Base-by-base conservation (phyloP, 23 red algal species). In the Gracilaria vermiculophylla region DNA sequence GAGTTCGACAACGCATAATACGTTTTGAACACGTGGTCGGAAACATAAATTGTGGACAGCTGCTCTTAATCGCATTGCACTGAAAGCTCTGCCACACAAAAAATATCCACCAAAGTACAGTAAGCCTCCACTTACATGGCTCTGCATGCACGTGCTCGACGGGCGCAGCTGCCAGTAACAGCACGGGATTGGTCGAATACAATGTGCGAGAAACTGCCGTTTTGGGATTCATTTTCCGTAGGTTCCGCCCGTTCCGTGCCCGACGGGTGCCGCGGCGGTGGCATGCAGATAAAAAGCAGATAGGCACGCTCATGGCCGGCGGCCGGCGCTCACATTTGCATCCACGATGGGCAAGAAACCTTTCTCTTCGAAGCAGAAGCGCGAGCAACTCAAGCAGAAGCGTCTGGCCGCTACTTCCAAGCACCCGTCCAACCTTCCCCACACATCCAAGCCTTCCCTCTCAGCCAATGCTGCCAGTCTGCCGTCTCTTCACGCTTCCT, bases 291-390 rank as follows among this genome's bases (percentile, higher is more conserved):
- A 73, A 15, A 70, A 42, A 73, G 20, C 42, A 42, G n/a, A 28
- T 25, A 48, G 19, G 35, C 67, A 32, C 42, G 1, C 67, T 48
- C 11, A 14, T 17, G 2, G 37, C 42, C 37, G 58, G 58, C 58
- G 25, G 67, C 33, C 54, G 15, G n/a, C 45, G 42, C 62, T 21
- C 41, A 62, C 40, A 43, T 2, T 56, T 36, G 47, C 81, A 55
- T 35, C 53, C 87, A 81, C 73, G 32, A 93, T 93, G 90, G 90
- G 90, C 48, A 93, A 86, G 81, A 83, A 84, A 67, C 78, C 90
- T 20, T 93, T 93, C 52, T 85, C 78, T 15, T 69, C 90, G 2
- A 93, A 93, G 34, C 65, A 65, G 28, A 93, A 93, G 56, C 79
- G 81, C 69, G 80, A 84, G 55, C 90, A 93, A 51, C 80, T 93